Percentiles rank a stretch among this genome's conserved stretches.
These are phyloP conservation scores for Phlebiopsis gigantea DNA, from an alignment of 768 basidiomycete species.

Conservation along the genomic window DNA sequence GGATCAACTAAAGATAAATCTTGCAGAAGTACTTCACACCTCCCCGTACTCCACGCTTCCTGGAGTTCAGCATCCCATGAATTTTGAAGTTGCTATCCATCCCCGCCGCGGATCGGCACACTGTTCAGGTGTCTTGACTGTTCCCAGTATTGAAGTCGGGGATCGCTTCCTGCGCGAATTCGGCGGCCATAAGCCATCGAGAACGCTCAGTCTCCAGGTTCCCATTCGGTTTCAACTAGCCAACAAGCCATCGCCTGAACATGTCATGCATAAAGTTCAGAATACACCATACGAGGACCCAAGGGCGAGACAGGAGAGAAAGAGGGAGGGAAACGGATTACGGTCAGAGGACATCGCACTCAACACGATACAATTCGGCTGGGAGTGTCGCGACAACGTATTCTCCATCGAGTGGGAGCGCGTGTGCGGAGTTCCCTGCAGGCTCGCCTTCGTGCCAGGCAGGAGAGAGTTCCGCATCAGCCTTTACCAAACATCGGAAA, in stretches of 20 bases:
- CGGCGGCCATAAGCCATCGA: not conserved
- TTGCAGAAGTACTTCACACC: constrained; percentile 7
- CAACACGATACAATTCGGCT: constrained; percentile 45
- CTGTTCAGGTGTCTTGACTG: constrained; percentile 3
- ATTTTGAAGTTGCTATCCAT: constrained; percentile 4
- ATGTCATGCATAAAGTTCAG: constrained; percentile 30
- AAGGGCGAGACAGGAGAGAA: constrained; percentile 16
- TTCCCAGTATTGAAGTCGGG: constrained; percentile 8
- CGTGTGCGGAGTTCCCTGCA: constrained; percentile 18
- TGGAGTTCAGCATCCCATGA: not conserved
- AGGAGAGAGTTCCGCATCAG: constrained; percentile 41
- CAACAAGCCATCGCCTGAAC: constrained; percentile 12
- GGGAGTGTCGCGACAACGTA: constrained; percentile 49
- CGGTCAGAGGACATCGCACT: constrained; percentile 1
- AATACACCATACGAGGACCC: constrained; percentile 38
- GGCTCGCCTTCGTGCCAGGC: constrained; percentile 35
- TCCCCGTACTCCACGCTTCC: constrained; percentile 3
- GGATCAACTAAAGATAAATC: constrained; percentile 2
- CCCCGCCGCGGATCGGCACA: not conserved
- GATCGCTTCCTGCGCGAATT: constrained; percentile 9
- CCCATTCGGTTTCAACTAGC: constrained; percentile 21
- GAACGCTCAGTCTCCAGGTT: constrained; percentile 17
- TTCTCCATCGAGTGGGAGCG: constrained; percentile 58
- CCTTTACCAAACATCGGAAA: constrained; percentile 16
- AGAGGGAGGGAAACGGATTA: constrained; percentile 19